Evolutionary conservation across 176 grass and related monocot genomes (phyloP), one percentile per base, ranked within the genome.

Genomic region (Paspalum notatum): DNA sequence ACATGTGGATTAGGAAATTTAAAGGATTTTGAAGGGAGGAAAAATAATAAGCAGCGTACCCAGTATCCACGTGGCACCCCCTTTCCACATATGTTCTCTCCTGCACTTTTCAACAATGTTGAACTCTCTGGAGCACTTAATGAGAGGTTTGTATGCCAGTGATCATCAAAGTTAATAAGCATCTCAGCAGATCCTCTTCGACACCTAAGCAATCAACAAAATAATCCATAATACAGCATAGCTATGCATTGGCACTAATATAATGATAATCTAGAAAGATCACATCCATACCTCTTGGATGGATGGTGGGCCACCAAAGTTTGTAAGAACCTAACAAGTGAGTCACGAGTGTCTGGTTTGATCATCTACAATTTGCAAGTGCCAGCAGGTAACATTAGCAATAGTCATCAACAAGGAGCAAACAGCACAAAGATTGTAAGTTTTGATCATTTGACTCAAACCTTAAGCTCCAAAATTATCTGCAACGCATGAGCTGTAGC

Each of bases 301-400:
- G 96, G 96, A 93, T 99, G 96, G 85, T 93, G 96, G 74, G 86
- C 76, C 65, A 89, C 92, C 75, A 93, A 91, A 95, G 95, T 94
- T 87, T 99, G 96, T 62, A 93, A 86, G 83, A 99, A 95, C 76
- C 86, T 95, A 82, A 99, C 59, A 50, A 99, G 92, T 22, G 92
- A 58, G 58, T 87, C 83, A 55, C 86, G 96, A 56, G 86, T 95
- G 66, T 93, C 89, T 82, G 81, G 54, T 84, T 91, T 93, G 58
- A 99, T 88, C 96, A 91, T 99, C 96, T 99, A 79, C 49, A 93
- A 63, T 85, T 72, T 32, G 32, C 32, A 32, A 32, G 32, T 32
- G 2, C 32, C 32, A 58, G 69, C 62, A 58, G 26, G 74, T 63
- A 85, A 53, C n/a, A 75, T 72, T 82, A 49, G 37, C 56, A 57